Evolutionary conservation across 805 yeast genomes (phyloP).

Genomic region (Candida boleticola): DNA sequence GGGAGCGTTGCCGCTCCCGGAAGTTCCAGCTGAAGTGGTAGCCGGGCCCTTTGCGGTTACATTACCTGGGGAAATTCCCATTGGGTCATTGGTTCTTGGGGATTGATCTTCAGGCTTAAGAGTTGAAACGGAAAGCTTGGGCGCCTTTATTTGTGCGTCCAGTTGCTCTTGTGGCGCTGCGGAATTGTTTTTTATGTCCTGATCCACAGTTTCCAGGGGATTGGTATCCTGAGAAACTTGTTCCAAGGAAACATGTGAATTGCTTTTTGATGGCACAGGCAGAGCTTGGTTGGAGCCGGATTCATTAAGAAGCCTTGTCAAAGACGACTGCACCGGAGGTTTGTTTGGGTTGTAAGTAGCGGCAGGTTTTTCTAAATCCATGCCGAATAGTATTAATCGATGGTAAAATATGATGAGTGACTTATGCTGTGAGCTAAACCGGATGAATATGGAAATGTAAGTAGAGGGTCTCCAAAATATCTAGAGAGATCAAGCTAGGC

Average conservation of each 20-base stretch:
- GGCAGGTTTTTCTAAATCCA: constrained; percentile 14
- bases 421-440: background rate
- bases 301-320: constrained; percentile 6
- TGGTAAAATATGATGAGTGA: constrained; percentile 3
- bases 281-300: constrained; percentile 1
- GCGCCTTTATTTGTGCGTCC: background rate
- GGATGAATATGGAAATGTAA: background rate
- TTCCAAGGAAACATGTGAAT: constrained; percentile 3
- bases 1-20: background rate
- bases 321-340: constrained; percentile 5
- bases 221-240: constrained; percentile 3
- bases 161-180: background rate
- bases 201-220: constrained; percentile 2
- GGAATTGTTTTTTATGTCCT: background rate
- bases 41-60: constrained; percentile 1
- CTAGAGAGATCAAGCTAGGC: too few relatives aligned
- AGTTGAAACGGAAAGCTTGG: background rate
- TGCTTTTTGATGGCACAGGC: constrained; percentile 3
- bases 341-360: constrained; percentile 4
- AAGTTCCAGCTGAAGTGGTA: background rate
- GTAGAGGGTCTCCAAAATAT: too few relatives aligned
- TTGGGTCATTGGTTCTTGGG: background rate
- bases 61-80: constrained; percentile 4
- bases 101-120: background rate
- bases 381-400: background rate